Base-by-base conservation (phyloP, 1,139 yeast genomes). In the Kodamaea derodonti region DNA sequence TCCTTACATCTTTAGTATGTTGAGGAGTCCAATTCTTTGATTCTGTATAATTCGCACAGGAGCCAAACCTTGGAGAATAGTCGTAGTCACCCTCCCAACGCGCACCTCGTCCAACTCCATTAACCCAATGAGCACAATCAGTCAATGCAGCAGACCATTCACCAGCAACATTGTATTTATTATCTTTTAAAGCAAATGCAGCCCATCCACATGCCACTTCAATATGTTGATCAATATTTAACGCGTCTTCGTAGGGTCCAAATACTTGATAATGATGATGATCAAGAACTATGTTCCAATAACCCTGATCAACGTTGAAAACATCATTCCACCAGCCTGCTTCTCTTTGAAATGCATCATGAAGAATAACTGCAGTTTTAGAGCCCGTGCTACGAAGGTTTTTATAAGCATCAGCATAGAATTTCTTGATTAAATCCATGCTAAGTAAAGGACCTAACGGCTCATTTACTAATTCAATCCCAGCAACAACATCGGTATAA, bases 121-220 rank as follows among this genome's bases (percentile, higher is more conserved):
- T 92, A 41, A 92, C 67, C 95, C 95, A 85, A 41, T 71, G 71
- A 15, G 95, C 80, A 68, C 98, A 92, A 62, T 92, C 97, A 10
- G 96, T 87, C 47, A 90, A 69, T 1, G 97, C 97, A 14, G 94
- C 97, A 20, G 94, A 74, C 84, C 92, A 92, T 67, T 92, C 98
- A 41, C 97, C 97, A 38, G 78, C 72, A 22, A 90, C 75, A 38
- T 77, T 75, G 86, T 95, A 84, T 59, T 82, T 82, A 49, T 61
- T 54, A 56, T 86, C 95, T 26, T 57, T 43, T 29, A 51, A 45
- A 29, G 78, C 64, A 31, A 59, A 62, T 24, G 56, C 39, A 33
- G 92, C 95, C 70, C 76, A 75, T 16, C 54, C 46, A 58, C 95
- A 84, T 7, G 86, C 90, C 34, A 64, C 61, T 9, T 58, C 43